Evolutionary conservation across 2,329 filamentous ascomycete genomes (phyloP).

Genomic region (Immersiporthe knoxdaviesiana): DNA sequence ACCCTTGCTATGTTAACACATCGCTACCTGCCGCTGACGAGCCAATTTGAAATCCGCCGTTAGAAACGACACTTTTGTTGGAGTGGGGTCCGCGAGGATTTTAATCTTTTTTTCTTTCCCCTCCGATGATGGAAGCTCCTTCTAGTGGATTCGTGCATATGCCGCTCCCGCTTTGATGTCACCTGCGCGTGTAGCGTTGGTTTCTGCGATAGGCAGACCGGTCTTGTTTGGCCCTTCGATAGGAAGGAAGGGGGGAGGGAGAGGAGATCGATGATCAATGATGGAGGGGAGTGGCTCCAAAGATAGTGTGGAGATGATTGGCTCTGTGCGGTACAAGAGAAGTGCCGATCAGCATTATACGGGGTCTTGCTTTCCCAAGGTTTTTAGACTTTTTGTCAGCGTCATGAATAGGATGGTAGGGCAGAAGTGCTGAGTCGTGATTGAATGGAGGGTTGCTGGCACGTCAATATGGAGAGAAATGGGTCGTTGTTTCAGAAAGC

Average conservation of each 20-base stretch:
- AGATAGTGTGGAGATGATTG: slow-evolving; percentile 1
- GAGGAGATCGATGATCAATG: not conserved
- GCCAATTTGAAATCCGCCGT: not conserved
- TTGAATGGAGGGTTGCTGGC: not conserved
- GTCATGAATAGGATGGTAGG: not conserved
- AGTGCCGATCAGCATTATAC: not conserved
- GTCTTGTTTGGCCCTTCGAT: not conserved
- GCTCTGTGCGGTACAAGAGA: not conserved
- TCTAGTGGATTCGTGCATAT: slow-evolving; percentile 8
- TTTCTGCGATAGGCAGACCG: not conserved
- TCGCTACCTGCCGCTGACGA: slow-evolving; percentile 1
- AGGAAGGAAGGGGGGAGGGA: not conserved
- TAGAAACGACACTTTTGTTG: not conserved
- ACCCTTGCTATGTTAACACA: slow-evolving; percentile 9
- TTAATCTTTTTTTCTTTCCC: slow-evolving; percentile 1
- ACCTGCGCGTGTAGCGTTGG: not conserved
- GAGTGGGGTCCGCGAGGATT: not conserved
- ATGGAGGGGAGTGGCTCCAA: not conserved
- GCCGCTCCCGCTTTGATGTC: not conserved
- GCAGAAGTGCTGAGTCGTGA: slow-evolving; percentile 4
- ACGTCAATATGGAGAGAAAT: not conserved
- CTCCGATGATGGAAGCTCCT: not conserved
- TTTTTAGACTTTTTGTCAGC: not conserved
- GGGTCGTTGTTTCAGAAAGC: slow-evolving; percentile 26
- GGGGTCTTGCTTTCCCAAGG: not conserved